Conservation (phyloP, 2,329 filamentous ascomycete species). For the Pyrenophora teres region DNA sequence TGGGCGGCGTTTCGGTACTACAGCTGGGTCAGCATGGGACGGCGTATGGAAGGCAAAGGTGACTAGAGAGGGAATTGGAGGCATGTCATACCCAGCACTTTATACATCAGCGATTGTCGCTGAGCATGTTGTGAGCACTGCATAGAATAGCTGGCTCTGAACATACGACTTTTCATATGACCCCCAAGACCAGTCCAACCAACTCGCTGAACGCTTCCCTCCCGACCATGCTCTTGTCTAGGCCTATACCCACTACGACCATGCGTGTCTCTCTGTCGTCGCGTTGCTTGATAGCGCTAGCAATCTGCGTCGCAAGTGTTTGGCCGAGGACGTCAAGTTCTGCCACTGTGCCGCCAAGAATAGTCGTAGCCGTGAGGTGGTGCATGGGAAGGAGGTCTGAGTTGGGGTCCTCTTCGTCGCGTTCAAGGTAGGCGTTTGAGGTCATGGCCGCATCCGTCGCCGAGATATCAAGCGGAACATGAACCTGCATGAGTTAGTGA, state of each 20-base stretch:
- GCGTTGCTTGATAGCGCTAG: constrained; percentile 74
- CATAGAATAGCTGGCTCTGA: not conserved
- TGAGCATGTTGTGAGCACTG: constrained; percentile 1
- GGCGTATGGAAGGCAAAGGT: constrained; percentile 12
- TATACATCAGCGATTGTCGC: not conserved
- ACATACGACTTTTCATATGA: constrained; percentile 30
- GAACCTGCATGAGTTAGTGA: constrained; percentile 61
- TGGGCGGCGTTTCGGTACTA: constrained; percentile 31
- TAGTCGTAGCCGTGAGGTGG: constrained; percentile 82
- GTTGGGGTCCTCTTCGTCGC: constrained; percentile 48
- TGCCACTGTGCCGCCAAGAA: constrained; percentile 81
- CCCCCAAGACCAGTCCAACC: constrained; percentile 49
- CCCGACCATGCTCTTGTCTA: constrained; percentile 59
- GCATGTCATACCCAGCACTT: constrained; percentile 9
- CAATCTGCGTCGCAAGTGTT: constrained; percentile 87
- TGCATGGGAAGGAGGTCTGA: constrained; percentile 70
- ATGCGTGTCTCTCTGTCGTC: constrained; percentile 66
- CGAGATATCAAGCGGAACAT: constrained; percentile 75
- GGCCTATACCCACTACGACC: constrained; percentile 63
- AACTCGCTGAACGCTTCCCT: constrained; percentile 51
- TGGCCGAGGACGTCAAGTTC: constrained; percentile 84
- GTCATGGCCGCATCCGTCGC: constrained; percentile 67
- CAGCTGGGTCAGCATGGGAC: constrained; percentile 23
- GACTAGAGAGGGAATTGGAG: not conserved
- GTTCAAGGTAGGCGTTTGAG: constrained; percentile 49